Evolutionary conservation across 352 stramenopile species (phyloP), one percentile per base, ranked within the genome.

Genomic region (Lagenidium giganteum): DNA sequence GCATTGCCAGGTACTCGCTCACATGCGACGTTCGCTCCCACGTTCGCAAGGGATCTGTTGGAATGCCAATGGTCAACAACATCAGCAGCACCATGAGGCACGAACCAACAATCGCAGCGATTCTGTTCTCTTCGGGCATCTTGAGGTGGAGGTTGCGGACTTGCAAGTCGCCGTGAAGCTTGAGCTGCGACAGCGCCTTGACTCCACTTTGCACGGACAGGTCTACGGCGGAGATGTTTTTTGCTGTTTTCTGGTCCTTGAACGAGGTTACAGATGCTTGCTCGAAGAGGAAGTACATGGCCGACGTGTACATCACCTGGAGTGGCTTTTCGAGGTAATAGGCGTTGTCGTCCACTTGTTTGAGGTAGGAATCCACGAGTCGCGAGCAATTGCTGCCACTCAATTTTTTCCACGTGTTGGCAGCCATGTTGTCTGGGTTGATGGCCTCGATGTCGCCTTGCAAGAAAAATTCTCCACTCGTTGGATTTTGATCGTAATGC

Each of bases 211-310:
- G 5, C 12, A 25, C 31, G 16, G 45, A 43, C n/a, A 20, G 14
- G 38, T 40, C 47, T 1, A 48, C 5, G 4, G 31, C 31, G 16
- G 33, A 11, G 33, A 11, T 16, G 13, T 20, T 40, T 40, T 40
- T 21, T 9, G 11, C 8, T 40, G 8, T 13, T 16, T 20, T 40
- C 18, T 42, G 44, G 25, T 53, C 32, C 27, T 60, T 49, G 29
- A 59, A 30, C 20, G 45, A 14, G 17, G 30, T 78, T 12, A 69
- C 65, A 0, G 57, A 56, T 1, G 53, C 70, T 18, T 69, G 36
- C 34, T 73, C 54, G 20, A 79, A 72, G 16, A 83, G 21, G 33
- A 73, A 84, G 32, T 70, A 77, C 8, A 84, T 35, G 38, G 60
- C 63, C 7, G 68, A 64, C 13, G 63, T 79, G 52, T 79, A 79